Conservation (phyloP, 179 eudicot genomes). For the Actinidia polygama region DNA sequence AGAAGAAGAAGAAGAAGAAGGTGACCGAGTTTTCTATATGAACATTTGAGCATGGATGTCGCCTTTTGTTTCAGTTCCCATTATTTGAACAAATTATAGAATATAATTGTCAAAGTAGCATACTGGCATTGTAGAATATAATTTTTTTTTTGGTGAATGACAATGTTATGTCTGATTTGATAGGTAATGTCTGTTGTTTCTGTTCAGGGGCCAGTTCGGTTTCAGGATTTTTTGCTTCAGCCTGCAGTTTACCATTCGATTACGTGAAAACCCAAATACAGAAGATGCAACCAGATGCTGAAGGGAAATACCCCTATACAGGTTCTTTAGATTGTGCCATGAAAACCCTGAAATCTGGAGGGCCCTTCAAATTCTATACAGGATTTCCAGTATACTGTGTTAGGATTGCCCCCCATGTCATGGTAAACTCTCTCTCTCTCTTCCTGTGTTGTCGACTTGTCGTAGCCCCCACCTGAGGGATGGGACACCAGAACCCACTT, state of each 20-base stretch:
- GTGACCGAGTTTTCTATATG: too few relatives aligned
- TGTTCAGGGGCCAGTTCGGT: conserved; percentile 57
- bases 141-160: too few relatives aligned
- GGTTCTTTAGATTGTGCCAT: conserved; percentile 59
- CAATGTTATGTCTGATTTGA: background rate
- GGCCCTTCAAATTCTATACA: conserved; percentile 57
- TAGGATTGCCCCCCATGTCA: conserved; percentile 64
- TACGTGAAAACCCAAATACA: conserved; percentile 63
- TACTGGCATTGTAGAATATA: too few relatives aligned
- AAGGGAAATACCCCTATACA: conserved; percentile 52
- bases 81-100: too few relatives aligned
- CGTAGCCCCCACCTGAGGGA: background rate
- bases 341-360: conserved; percentile 59
- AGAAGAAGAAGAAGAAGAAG: too few relatives aligned
- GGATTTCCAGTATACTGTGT: conserved; percentile 65
- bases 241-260: conserved; percentile 65
- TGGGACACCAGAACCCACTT: background rate
- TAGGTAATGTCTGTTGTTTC: conserved; percentile 6
- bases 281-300: conserved; percentile 68
- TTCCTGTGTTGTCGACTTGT: background rate
- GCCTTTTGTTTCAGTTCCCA: too few relatives aligned
- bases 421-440: conserved; percentile 37
- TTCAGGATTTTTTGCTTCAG: conserved; percentile 58
- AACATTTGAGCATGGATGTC: too few relatives aligned
- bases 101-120: too few relatives aligned